Evolutionary conservation across 2,329 filamentous ascomycete species (phyloP).

Genomic region (Endothia cerciana): DNA sequence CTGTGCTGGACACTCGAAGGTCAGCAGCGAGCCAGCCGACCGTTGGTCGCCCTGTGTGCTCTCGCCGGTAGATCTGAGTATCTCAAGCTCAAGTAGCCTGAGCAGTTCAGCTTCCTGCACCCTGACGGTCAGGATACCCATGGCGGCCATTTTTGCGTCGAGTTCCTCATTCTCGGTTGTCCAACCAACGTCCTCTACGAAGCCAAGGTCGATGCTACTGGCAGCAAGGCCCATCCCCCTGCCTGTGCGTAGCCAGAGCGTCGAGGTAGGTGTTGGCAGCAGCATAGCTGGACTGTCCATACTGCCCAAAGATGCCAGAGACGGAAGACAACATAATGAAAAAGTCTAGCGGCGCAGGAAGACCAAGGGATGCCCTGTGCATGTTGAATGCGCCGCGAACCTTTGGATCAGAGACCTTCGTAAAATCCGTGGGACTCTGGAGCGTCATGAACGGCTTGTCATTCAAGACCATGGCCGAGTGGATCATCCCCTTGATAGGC

Average conservation of each 20-base stretch:
- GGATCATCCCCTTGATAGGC: constrained; percentile 16
- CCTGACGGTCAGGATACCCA: constrained; percentile 11
- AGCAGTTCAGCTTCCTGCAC: constrained; percentile 14
- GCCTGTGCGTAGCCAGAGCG: constrained; percentile 32
- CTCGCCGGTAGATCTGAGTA: background rate
- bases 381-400: constrained; percentile 12
- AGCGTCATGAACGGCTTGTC: constrained; percentile 9
- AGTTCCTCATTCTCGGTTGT: constrained; percentile 8
- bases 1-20: background rate
- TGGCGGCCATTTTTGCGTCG: constrained; percentile 7
- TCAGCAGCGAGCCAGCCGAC: background rate
- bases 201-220: constrained; percentile 11
- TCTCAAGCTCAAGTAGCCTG: background rate
- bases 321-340: constrained; percentile 39
- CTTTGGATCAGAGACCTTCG: constrained; percentile 16
- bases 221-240: constrained; percentile 1
- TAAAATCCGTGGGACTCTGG: constrained; percentile 10
- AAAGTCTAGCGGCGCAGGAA: constrained; percentile 33
- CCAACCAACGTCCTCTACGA: constrained; percentile 13
- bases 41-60: constrained; percentile 9
- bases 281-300: constrained; percentile 46
- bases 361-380: background rate
- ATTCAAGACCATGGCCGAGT: constrained; percentile 18
- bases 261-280: constrained; percentile 47
- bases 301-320: constrained; percentile 34